Base-by-base conservation (phyloP, 352 stramenopile genomes). In the Phytophthora cajani region DNA sequence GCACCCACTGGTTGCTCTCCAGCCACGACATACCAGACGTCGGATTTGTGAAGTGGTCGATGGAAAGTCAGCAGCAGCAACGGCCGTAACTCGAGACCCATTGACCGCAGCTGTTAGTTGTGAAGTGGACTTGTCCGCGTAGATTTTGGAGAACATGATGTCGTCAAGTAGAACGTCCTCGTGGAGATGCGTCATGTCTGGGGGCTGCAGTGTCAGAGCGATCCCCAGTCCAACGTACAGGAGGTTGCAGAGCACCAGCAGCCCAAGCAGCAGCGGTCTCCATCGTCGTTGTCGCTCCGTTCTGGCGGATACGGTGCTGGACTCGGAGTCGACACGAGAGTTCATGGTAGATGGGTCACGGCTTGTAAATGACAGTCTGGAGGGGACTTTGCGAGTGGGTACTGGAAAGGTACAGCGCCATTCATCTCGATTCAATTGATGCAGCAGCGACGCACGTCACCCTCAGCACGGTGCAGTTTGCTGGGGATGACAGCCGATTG, bases 11-110 rank as follows among this genome's bases (percentile, higher is more conserved):
- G 83, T 90, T 25, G 81, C 73, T 52, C 78, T 84, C 85, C 85
- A 93, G 1, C 77, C 84, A 9, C 91, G n/a, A 27, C 85, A 93
- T 44, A 69, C 56, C 63, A 90, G 57, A 32, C 32, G n/a, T 6
- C 63, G 55, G 14, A 58, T 17, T 4, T 19, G n/a, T 0, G 50
- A 30, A 33, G 16, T 38, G 32, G 47, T 50, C 2, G 61, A 46
- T 30, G 61, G 61, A 6, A 62, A 5, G 30, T 67, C 42, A 38
- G 16, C 50, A 10, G 33, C 16, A 7, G 27, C 27, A 30, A 30
- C 27, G 3, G 27, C 27, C 3, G 27, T 30, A 23, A 38, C 32
- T 38, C 58, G 17, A 16, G 57, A 17, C 2, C 14, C 56, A 19
- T 25, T 10, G 8, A 11, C 23, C 11, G 32, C 52, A 5, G 44